Evolutionary conservation across 257 asterid genomes (phyloP), one percentile per base, ranked within the genome.

Genomic region (Leptodermis oblonga): DNA sequence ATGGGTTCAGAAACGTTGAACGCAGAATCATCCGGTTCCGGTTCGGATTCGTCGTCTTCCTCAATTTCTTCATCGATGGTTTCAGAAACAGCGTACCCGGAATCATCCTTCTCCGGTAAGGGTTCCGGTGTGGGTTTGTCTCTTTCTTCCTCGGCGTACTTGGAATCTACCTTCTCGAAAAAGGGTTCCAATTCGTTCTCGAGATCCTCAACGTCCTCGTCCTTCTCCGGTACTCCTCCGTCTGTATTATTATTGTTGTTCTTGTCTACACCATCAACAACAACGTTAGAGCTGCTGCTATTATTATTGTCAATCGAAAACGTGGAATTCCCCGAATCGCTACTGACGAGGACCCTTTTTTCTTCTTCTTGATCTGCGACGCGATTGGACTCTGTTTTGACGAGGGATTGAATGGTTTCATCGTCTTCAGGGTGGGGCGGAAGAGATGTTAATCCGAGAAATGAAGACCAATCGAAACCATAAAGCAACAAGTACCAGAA

Each of bases 401-500:
- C 68, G 20, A 76, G 4, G 1, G 86, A 67, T 41, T 73, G 73
- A 52, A 73, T 34, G 46, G 77, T 25, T 33, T 41, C 64, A 7
- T 59, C 70, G 4, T 54, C 68, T 28, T 62, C 76, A 43, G 71
- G 41, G n/a, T 26, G 75, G 0, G 87, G 52, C 3, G 80, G 17
- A 3, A 15, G 1, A 13, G 65, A 52, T 11, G 85, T 61, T 31
- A 85, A 51, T 22, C 73, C 75, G 54, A 82, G 78, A 67, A 89
- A 61, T 23, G 87, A 81, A 61, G 85, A 73, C 95, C 97, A 84
- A 72, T 89, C 91, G 48, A 70, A 74, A 23, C 81, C 85, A 65
- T 85, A 85, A 55, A 92, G 85, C 60, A 92, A 36, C 25, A 80
- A 22, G 72, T 86, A 90, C 97, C 97, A 92, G 62, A 87, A 78